These are phyloP conservation scores for Arachnomyces sp. DNA, from an alignment of 2,329 filamentous ascomycete species.

Conservation along the genomic window DNA sequence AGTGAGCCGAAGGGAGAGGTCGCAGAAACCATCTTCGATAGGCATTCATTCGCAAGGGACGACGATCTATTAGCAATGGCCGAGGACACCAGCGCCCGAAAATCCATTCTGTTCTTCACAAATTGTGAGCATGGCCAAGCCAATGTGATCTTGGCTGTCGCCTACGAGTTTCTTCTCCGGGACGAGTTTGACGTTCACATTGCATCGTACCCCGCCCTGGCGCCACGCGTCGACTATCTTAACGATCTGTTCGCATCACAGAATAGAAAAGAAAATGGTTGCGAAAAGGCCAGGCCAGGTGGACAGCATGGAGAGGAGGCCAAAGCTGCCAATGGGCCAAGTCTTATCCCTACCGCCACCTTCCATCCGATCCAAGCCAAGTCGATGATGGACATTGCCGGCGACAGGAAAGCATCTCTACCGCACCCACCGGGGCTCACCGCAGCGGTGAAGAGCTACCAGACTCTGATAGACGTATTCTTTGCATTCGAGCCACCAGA, in stretches of 20 bases:
- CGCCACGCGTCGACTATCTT: constrained; percentile 27
- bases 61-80: no score
- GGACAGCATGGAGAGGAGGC: no score
- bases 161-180: constrained; percentile 31
- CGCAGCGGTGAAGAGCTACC: constrained; percentile 27
- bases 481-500: constrained; percentile 32
- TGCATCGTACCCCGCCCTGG: constrained; percentile 34
- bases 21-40: no score
- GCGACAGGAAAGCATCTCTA: constrained; percentile 19
- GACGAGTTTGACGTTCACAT: constrained; percentile 37
- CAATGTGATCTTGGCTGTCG: constrained; percentile 39
- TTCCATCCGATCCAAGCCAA: constrained; percentile 30
- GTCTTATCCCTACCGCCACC: constrained; percentile 14
- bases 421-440: constrained; percentile 26
- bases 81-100: no score
- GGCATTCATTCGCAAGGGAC: no score
- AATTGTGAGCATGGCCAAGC: constrained; percentile 41
- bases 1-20: no score
- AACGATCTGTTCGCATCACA: no score
- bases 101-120: constrained; percentile 38
- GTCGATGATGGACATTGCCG: constrained; percentile 25
- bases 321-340: constrained; percentile 15
- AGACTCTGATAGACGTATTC: constrained; percentile 21
- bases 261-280: no score
- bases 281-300: no score